Percentiles rank a stretch among this genome's conserved stretches.
Conservation (phyloP, 1,284 basidiomycete species). For the Moesziomyces sp. region DNA sequence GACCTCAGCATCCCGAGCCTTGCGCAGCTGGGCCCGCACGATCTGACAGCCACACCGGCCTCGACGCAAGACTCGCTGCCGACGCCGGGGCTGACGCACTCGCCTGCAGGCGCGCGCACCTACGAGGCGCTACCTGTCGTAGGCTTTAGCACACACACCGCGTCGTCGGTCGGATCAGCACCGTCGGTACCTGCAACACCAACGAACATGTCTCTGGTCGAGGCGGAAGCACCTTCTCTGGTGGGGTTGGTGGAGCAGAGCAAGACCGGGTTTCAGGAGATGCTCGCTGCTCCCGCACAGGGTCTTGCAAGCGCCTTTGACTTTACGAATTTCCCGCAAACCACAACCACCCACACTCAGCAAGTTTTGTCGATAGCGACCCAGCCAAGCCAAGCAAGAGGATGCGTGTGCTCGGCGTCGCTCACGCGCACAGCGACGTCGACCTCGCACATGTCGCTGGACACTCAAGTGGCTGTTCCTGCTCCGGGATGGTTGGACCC, state of each 20-base stretch:
- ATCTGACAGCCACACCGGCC: not conserved
- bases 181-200: constrained; percentile 20
- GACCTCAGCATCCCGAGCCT: constrained; percentile 2
- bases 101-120: constrained; percentile 3
- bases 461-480: constrained; percentile 3
- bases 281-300: not conserved
- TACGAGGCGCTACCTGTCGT: not conserved
- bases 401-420: constrained; percentile 10
- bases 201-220: constrained; percentile 1
- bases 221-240: not conserved
- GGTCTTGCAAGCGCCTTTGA: constrained; percentile 16
- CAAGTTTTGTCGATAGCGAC: not conserved
- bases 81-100: constrained; percentile 16
- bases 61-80: constrained; percentile 10
- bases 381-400: not conserved
- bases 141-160: not conserved
- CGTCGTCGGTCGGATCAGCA: constrained; percentile 9
- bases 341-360: not conserved
- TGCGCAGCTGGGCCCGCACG: not conserved
- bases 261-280: not conserved
- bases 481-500: constrained; percentile 29
- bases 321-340: constrained; percentile 8
- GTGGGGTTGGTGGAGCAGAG: not conserved
- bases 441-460: not conserved
- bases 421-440: constrained; percentile 3